Evolutionary conservation across 495 filamentous ascomycete genomes (phyloP), one percentile per base, ranked within the genome.

Genomic region (Annulohypoxylon maeteangense): DNA sequence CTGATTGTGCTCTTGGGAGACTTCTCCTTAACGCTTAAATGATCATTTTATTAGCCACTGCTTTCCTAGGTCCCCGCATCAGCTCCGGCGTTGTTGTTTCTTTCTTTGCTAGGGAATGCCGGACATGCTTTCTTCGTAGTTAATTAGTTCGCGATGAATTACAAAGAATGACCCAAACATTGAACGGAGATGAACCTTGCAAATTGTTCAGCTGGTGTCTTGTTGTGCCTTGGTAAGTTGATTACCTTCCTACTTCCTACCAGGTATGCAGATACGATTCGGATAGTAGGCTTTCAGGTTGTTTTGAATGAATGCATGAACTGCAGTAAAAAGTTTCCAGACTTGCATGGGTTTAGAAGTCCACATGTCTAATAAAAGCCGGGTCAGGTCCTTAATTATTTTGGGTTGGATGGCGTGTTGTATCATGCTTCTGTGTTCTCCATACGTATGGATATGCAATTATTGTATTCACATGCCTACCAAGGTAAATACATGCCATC

Each of bases 41-140:
- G 47, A 54, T 50, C 18, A 59, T 32, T 48, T 67, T 20, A 64
- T 10, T 55, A 47, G 44, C 40, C 22, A 54, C 20, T 65, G 27
- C 45, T 65, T 62, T 65, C 60, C 47, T 7, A 50, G 7, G 29
- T 32, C 29, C 38, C 11, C 65, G 59, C 55, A 62, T 61, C 55
- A 51, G 64, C 59, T n/a, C 31, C 27, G 61, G 70, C 65, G 56
- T 72, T 73, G 12, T 65, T 29, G 59, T 60, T 65, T 64, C 44
- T 14, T 68, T 59, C 20, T 54, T 64, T 25, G 20, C 36, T 27
- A 56, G 25, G 55, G 53, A 65, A 72, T 68, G 55, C 60, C 20
- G 55, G 42, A 25, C 16, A 71, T 61, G 34, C 27, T 36, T 51
- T n/a, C 20, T 40, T 27, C 62, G 7, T 72, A 54, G 34, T 58